phyloP scores from a whole-genome alignment of 2,329 filamentous ascomycete genomes.

The Byssothecium circinans region DNA sequence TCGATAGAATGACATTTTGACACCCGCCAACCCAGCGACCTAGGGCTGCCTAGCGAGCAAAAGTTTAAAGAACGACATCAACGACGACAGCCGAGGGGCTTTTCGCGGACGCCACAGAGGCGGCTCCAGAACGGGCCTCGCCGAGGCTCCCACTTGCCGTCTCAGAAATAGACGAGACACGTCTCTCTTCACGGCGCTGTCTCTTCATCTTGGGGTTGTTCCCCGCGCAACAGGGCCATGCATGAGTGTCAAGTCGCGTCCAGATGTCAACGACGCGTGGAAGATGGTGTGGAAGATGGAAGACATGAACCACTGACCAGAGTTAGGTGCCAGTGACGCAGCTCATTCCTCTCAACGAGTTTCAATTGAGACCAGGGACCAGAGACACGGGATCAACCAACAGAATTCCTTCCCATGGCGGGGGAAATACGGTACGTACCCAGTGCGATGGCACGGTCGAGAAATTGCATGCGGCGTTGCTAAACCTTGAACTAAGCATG shows the following conservation, averaged over 20 bases:
- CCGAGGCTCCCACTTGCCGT: slow-evolving; percentile 38
- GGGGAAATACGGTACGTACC: slow-evolving; percentile 13
- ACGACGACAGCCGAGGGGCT: slow-evolving; percentile 8
- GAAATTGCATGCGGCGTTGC: slow-evolving; percentile 17
- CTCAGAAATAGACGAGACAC: slow-evolving; percentile 31
- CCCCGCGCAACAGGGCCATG: slow-evolving; percentile 1
- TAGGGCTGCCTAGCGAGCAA: slow-evolving; percentile 1
- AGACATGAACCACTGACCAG: no score
- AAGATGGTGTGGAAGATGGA: no score
- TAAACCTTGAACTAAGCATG: background rate
- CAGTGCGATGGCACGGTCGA: slow-evolving; percentile 23
- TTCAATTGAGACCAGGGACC: slow-evolving; percentile 9
- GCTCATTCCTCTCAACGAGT: background rate
- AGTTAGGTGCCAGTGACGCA: background rate
- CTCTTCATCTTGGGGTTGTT: slow-evolving; percentile 1
- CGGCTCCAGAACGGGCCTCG: slow-evolving; percentile 37
- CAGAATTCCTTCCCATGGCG: slow-evolving; percentile 1
- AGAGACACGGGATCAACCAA: slow-evolving; percentile 8
- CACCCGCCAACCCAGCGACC: background rate
- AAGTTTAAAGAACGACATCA: no score
- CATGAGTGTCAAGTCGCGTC: slow-evolving; percentile 17
- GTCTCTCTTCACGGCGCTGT: slow-evolving; percentile 5
- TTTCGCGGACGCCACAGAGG: slow-evolving; percentile 14
- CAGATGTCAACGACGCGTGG: background rate
- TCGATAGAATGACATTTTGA: background rate